Percentiles rank a stretch among this genome's conserved stretches.
These are phyloP conservation scores for Phytophthora litchii DNA, from an alignment of 352 stramenopile genomes.

Conservation along the genomic window DNA sequence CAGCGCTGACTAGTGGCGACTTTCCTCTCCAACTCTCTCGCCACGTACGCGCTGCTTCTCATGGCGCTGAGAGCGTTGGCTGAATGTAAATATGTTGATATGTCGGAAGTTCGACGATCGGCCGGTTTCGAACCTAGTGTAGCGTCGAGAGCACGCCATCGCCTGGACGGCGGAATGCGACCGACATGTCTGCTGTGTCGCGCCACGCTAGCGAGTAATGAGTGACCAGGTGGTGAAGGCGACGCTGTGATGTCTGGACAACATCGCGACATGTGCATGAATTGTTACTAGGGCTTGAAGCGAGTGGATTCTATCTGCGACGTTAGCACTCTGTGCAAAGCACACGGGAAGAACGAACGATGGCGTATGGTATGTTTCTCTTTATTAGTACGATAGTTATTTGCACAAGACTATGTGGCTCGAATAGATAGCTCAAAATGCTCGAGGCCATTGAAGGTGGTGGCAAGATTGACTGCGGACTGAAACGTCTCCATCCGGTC, in stretches of 20 bases:
- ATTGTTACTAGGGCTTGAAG: not conserved
- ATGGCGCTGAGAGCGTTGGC: slow-evolving; percentile 5
- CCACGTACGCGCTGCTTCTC: not conserved
- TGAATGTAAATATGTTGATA: slow-evolving; percentile 1
- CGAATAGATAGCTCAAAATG: slow-evolving; percentile 51
- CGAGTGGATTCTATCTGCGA: slow-evolving; percentile 12
- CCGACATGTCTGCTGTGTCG: slow-evolving; percentile 5
- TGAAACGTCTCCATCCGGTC: slow-evolving; percentile 3
- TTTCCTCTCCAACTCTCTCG: slow-evolving; percentile 14
- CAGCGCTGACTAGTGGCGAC: slow-evolving; percentile 4
- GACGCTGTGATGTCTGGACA: slow-evolving; percentile 6
- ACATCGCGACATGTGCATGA: slow-evolving; percentile 23
- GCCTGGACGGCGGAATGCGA: not conserved
- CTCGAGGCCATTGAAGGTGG: slow-evolving; percentile 16
- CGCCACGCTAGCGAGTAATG: slow-evolving; percentile 22
- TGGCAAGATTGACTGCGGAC: slow-evolving; percentile 9
- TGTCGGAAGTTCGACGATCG: not conserved
- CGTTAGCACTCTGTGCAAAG: not conserved
- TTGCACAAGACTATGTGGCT: slow-evolving; percentile 45
- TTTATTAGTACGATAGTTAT: slow-evolving; percentile 53
- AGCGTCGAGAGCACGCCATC: slow-evolving; percentile 8
- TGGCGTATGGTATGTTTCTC: slow-evolving; percentile 28
- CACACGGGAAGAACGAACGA: not conserved
- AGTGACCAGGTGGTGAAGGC: slow-evolving; percentile 4
- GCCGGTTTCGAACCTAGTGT: slow-evolving; percentile 1